Percentiles rank a stretch among this genome's conserved stretches.
phyloP scores from a whole-genome alignment of 768 basidiomycete genomes.

The Phaffia tasmanica region DNA sequence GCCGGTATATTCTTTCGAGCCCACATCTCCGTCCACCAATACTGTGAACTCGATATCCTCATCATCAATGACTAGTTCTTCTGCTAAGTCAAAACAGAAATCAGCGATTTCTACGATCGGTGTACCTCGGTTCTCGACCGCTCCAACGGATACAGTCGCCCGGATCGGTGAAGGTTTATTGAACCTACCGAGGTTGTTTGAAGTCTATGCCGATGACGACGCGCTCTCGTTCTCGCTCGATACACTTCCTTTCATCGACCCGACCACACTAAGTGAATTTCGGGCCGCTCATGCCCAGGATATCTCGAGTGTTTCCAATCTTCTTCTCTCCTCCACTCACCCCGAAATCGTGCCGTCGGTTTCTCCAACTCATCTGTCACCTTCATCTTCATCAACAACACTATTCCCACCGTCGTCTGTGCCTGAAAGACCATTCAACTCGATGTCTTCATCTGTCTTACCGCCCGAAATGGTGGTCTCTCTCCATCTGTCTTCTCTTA shows the following conservation, averaged over 20 bases:
- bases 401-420: constrained; percentile 39
- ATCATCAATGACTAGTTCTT: too few species aligned
- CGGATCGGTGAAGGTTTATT: constrained; percentile 86
- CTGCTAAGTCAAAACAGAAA: constrained; percentile 43
- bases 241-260: constrained; percentile 61
- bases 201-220: constrained; percentile 86
- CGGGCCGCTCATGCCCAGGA: constrained; percentile 11
- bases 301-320: neutral
- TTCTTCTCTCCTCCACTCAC: constrained; percentile 23
- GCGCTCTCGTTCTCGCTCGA: constrained; percentile 77
- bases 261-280: constrained; percentile 38
- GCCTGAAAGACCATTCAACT: constrained; percentile 34
- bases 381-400: constrained; percentile 40
- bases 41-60: constrained; percentile 32
- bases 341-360: neutral
- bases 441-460: constrained; percentile 34
- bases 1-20: constrained; percentile 41
- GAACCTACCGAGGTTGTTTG: constrained; percentile 84
- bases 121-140: constrained; percentile 84
- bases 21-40: constrained; percentile 45
- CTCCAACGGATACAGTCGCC: constrained; percentile 77
- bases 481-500: constrained; percentile 86
- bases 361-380: neutral
- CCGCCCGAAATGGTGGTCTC: constrained; percentile 73
- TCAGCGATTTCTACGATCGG: constrained; percentile 30